Evolutionary conservation across 2,329 filamentous ascomycete genomes (phyloP).

Genomic region (Rhexocercosporidium sp.): DNA sequence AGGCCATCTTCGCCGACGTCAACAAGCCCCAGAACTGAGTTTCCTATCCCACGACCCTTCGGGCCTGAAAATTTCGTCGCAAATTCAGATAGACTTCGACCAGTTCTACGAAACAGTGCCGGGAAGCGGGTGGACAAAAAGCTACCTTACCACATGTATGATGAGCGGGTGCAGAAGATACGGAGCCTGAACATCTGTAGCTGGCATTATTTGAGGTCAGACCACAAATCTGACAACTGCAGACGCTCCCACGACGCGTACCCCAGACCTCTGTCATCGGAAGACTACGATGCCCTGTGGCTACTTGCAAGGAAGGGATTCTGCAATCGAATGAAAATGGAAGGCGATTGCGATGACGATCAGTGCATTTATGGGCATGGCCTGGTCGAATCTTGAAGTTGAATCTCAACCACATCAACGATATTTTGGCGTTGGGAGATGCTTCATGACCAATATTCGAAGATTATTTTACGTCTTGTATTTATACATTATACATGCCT

Average conservation of each 20-base stretch:
- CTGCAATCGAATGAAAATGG: not conserved
- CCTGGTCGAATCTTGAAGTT: not conserved
- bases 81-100: conserved; percentile 16
- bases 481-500: too few relatives aligned
- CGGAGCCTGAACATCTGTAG: conserved; percentile 19
- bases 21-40: not conserved
- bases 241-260: not conserved
- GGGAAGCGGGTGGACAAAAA: conserved; percentile 21
- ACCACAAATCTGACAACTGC: not conserved
- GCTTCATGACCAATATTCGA: too few relatives aligned
- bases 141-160: conserved; percentile 1
- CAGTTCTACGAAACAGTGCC: conserved; percentile 7
- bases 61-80: not conserved
- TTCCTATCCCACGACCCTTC: not conserved
- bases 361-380: not conserved
- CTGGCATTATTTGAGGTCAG: conserved; percentile 18
- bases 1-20: not conserved
- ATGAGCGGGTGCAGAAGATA: conserved; percentile 6
- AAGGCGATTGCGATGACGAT: not conserved
- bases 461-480: too few relatives aligned
- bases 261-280: not conserved
- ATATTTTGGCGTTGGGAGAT: too few relatives aligned
- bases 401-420: too few relatives aligned
- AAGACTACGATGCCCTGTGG: not conserved
- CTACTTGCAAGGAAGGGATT: not conserved